Percentiles rank a stretch among this genome's conserved stretches.
These are phyloP conservation scores for Teunomyces aglyptinius DNA, from an alignment of 805 yeast genomes.

Conservation along the genomic window DNA sequence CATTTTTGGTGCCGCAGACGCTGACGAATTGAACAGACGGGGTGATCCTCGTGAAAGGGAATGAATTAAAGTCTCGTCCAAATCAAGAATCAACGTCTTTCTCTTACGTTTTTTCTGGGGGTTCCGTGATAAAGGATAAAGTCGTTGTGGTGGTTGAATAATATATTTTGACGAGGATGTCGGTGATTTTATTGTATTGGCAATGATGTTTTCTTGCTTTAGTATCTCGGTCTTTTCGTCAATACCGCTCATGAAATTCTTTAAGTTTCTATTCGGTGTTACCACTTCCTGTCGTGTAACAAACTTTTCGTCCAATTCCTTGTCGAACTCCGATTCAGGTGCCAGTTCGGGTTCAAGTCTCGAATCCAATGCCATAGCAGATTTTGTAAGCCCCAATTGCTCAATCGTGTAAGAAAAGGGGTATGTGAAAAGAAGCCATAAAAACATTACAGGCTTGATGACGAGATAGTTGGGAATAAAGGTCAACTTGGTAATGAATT, in stretches of 20 bases:
- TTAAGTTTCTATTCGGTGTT: neutral
- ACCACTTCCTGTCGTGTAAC: neutral
- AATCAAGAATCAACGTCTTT: slow-evolving; percentile 79
- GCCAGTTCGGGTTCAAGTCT: neutral
- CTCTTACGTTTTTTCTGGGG: slow-evolving; percentile 37
- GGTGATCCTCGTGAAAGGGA: slow-evolving; percentile 72
- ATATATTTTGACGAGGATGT: slow-evolving; percentile 40
- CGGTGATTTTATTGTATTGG: slow-evolving; percentile 42
- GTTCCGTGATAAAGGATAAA: slow-evolving; percentile 40
- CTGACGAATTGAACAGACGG: slow-evolving; percentile 33
- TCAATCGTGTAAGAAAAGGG: slow-evolving; percentile 49
- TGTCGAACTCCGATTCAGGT: neutral
- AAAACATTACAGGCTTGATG: slow-evolving; percentile 48
- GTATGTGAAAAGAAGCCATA: slow-evolving; percentile 53
- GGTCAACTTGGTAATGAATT: slow-evolving; percentile 12
- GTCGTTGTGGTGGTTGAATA: slow-evolving; percentile 45
- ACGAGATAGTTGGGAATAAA: slow-evolving; percentile 52
- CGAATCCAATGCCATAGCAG: neutral
- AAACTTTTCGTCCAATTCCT: slow-evolving; percentile 2
- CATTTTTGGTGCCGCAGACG: slow-evolving; percentile 51
- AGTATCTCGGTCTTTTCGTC: slow-evolving; percentile 36
- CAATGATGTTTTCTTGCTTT: slow-evolving; percentile 40
- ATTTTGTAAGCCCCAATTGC: slow-evolving; percentile 12
- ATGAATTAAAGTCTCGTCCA: slow-evolving; percentile 94
- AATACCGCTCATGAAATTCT: slow-evolving; percentile 9